These are phyloP conservation scores for Groenewaldozyma tartarivorans DNA, from an alignment of 805 yeast genomes.

Conservation along the genomic window DNA sequence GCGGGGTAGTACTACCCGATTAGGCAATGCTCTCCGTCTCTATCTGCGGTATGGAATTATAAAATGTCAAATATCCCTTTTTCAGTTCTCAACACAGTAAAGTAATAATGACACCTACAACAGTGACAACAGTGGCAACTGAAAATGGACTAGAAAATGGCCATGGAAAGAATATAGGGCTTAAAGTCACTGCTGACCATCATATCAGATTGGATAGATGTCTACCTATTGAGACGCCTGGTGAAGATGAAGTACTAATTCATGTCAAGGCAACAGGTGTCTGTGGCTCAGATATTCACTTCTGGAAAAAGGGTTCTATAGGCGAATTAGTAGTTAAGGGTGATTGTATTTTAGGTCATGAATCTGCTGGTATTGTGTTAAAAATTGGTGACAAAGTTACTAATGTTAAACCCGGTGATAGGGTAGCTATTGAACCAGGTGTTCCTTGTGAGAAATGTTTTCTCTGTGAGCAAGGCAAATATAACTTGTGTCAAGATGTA, in stretches of 20 bases:
- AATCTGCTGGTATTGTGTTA: conserved; percentile 66
- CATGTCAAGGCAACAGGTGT: conserved; percentile 78
- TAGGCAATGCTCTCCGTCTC: no score
- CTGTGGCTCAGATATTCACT: conserved; percentile 83
- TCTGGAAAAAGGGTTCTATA: conserved; percentile 67
- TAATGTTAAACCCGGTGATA: conserved; percentile 65
- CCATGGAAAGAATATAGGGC: no score
- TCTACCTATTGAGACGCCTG: conserved; percentile 49
- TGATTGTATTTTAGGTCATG: conserved; percentile 89
- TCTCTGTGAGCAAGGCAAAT: conserved; percentile 43
- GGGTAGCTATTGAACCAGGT: conserved; percentile 87
- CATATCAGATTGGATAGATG: no score
- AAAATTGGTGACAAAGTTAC: conserved; percentile 62
- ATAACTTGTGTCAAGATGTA: conserved; percentile 81
- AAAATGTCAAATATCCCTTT: no score
- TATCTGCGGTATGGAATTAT: no score
- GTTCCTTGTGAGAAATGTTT: conserved; percentile 56
- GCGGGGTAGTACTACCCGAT: no score
- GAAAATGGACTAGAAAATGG: conserved; percentile 58
- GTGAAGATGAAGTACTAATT: conserved; percentile 61
- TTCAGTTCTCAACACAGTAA: background rate
- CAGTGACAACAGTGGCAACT: conserved; percentile 53
- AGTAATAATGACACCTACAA: conserved; percentile 9
- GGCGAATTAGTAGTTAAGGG: conserved; percentile 63
- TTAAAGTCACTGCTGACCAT: no score